Base-by-base conservation (phyloP, 1,139 yeast species). In the Komagataea norvegica region DNA sequence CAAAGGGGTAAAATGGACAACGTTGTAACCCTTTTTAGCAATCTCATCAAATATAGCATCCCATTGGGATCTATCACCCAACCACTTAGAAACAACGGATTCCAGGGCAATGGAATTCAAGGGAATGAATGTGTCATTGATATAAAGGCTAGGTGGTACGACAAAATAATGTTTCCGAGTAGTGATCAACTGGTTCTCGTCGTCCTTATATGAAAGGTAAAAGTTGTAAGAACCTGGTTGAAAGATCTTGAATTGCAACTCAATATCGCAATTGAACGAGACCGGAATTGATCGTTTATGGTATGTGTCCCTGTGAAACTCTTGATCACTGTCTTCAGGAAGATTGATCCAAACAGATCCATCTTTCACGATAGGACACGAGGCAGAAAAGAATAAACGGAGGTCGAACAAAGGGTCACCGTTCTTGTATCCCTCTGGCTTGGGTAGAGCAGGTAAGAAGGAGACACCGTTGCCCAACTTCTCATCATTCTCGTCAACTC, bases 1-100 rank as follows among this genome's bases (percentile, higher is more conserved):
- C 46, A 91, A 68, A 0, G 98, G 98, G 2, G 97, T 88, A 58
- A 91, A 91, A 64, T 91, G 98, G 33, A 91, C 67, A 96, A 89
- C 86, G 59, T 91, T 91, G 66, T 89, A 91, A 15, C 93, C 91
- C 60, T 91, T 91, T 8, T 62, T 59, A 14, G 79, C 64, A 31
- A 91, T 73, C 35, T 74, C 72, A 4, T 60, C 56, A 43, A 91
- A 82, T 42, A 85, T 65, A 1, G 64, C 56, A 41, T 76, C 75
- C 97, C 97, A 91, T 22, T 74, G 35, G 48, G 57, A 31, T 68
- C 62, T 46, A 9, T 77, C 72, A 1, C 96, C 96, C 64, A 88
- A 74, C 93, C 96, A 87, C 63, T 91, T 91, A 31, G 96, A 85
- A 9, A 91, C 76, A 26, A 91, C 81, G 2, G 95, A 77, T 60